phyloP scores from a whole-genome alignment of 176 grass and related monocot genomes.

The Carex pumila region DNA sequence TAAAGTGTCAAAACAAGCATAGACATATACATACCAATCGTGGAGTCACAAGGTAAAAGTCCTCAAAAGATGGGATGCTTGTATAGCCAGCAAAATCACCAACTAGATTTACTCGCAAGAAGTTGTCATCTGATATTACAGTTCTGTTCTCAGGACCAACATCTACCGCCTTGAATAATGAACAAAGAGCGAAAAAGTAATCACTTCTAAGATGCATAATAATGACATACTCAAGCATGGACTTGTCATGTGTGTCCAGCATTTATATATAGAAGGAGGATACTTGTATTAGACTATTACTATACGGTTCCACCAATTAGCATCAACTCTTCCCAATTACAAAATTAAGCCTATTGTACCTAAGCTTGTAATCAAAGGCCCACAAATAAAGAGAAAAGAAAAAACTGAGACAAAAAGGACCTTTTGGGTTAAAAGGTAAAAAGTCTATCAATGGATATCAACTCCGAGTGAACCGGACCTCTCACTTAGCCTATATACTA shows the following conservation, averaged over 20 bases:
- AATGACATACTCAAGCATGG: neutral
- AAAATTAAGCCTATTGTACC: neutral
- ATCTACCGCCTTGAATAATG: constrained; percentile 60
- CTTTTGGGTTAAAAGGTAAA: neutral
- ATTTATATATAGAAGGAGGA: neutral
- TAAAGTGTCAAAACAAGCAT: neutral
- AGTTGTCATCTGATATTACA: constrained; percentile 65
- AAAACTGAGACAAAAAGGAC: neutral
- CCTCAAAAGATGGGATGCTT: constrained; percentile 52
- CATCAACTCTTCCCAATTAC: neutral
- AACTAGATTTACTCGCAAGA: constrained; percentile 73
- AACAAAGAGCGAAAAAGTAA: constrained; percentile 3
- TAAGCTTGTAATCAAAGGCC: neutral
- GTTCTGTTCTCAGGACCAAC: constrained; percentile 79
- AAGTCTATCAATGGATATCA: neutral
- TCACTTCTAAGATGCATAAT: constrained; percentile 4
- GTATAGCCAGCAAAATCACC: constrained; percentile 53
- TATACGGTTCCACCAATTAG: neutral
- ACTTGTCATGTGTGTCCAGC: neutral
- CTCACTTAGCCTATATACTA: neutral
- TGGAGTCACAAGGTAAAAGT: constrained; percentile 80
- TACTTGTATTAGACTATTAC: neutral
- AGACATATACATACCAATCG: constrained; percentile 37
- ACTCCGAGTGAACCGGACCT: neutral
- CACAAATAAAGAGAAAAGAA: neutral